Evolutionary conservation across 2,329 filamentous ascomycete species (phyloP).

Genomic region (Colletotrichum cuscutae): DNA sequence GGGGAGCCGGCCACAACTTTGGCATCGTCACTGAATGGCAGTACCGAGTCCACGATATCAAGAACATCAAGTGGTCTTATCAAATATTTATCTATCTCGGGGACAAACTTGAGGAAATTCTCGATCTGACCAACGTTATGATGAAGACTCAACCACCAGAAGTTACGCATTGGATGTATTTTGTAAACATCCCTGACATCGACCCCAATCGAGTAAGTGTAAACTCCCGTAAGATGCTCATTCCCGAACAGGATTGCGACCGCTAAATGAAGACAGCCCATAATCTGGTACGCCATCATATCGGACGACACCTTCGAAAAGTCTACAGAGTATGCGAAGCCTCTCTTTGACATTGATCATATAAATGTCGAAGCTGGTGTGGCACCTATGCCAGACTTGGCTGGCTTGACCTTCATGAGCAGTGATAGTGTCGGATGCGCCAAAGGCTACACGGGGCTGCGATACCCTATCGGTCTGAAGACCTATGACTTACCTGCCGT

Average conservation of each 20-base stretch:
- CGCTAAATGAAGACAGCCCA: conserved; percentile 41
- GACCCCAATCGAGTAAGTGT: conserved; percentile 42
- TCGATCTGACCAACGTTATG: conserved; percentile 47
- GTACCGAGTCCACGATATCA: conserved; percentile 41
- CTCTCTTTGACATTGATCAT: conserved; percentile 53
- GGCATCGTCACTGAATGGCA: conserved; percentile 57
- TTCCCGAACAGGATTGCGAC: background rate
- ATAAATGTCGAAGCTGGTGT: conserved; percentile 41
- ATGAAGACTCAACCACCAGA: conserved; percentile 40
- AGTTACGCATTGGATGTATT: conserved; percentile 44
- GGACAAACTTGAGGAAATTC: conserved; percentile 43
- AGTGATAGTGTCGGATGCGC: conserved; percentile 49
- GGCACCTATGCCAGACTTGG: conserved; percentile 55
- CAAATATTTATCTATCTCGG: conserved; percentile 39
- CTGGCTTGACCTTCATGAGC: conserved; percentile 51
- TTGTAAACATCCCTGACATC: conserved; percentile 45
- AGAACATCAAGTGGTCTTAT: conserved; percentile 38
- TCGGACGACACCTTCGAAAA: conserved; percentile 50
- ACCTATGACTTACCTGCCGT: conserved; percentile 45
- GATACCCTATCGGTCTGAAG: conserved; percentile 55
- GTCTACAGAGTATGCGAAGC: conserved; percentile 48
- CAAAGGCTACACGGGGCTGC: conserved; percentile 51
- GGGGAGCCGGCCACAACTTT: conserved; percentile 62
- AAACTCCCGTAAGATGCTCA: conserved; percentile 33
- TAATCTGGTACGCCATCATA: conserved; percentile 52